A percentile compares a stretch with the other conserved stretches of the same genome.
Conservation (phyloP, 2,329 filamentous ascomycete species). For the Dactylellina haptotyla region DNA sequence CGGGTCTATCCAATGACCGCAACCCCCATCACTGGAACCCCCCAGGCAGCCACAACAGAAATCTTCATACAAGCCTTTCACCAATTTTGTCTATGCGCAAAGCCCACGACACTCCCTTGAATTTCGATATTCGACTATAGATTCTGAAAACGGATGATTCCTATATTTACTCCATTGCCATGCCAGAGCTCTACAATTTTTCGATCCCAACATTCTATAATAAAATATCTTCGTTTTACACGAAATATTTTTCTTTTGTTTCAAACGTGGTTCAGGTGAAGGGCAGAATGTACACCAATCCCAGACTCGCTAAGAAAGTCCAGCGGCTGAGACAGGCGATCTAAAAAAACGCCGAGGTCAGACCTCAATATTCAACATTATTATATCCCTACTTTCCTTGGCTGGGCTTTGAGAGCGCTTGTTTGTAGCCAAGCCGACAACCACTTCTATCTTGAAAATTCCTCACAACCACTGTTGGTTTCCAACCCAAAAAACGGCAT, state of each 20-base stretch:
- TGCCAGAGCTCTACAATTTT: conserved; percentile 22
- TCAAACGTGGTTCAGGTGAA: conserved; percentile 9
- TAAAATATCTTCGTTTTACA: conserved; percentile 16
- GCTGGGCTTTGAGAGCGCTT: conserved; percentile 61
- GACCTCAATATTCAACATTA: conserved; percentile 22
- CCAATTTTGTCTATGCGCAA: conserved; percentile 9
- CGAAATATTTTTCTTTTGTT: conserved; percentile 31
- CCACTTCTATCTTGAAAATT: conserved; percentile 4
- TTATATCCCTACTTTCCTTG: conserved; percentile 19
- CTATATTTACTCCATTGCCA: conserved; percentile 6
- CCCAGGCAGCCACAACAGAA: conserved; percentile 30
- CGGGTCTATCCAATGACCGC: not conserved
- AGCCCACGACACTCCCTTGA: conserved; percentile 10
- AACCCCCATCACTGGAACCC: not conserved
- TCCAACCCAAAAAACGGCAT: too few relatives aligned
- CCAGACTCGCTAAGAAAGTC: conserved; percentile 1
- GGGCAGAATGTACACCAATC: conserved; percentile 25
- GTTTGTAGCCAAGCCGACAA: conserved; percentile 56
- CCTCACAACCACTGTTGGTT: too few relatives aligned
- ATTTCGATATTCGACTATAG: conserved; percentile 19
- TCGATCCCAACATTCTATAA: not conserved
- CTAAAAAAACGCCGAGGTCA: conserved; percentile 34
- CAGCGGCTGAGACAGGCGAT: conserved; percentile 15
- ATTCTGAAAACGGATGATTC: conserved; percentile 24
- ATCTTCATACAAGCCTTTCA: conserved; percentile 5